Evolutionary conservation across 345 rosid species (phyloP), one percentile per base, ranked within the genome.

Genomic region (Salix exigua): DNA sequence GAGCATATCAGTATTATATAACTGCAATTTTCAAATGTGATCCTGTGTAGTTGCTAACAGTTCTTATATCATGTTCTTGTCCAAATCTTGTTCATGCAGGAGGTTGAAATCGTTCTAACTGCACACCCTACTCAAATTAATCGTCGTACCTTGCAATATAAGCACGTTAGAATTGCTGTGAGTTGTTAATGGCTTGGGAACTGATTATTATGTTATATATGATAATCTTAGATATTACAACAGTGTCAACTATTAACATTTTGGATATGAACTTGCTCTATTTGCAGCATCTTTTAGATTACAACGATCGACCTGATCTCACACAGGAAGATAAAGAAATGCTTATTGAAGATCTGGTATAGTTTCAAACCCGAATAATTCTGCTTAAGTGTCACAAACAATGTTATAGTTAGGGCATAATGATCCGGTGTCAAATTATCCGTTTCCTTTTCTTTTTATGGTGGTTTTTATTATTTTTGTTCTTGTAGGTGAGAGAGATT

Each of bases 91-190:
- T 77, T 62, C 23, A 48, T 80, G 81, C 89, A 94, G 94, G 99
- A 88, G 84, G 94, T 95, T 42, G 99, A 95, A 86, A 93, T 95
- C 76, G 99, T 95, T 83, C 98, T 95, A 64, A 95, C 98, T 70
- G 99, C 99, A 64, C 99, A 95, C 82, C 99, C 99, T 64, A 95
- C 99, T 81, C 99, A 95, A 87, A 95, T 95, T 75, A 90, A 90
- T 75, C 92, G 99, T 5, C 88, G 99, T 66, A 95, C 99, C 77
- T 88, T 93, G 85, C 99, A 95, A 72, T 93, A 95, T 84, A 95
- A 93, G 80, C 99, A 95, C 90, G 76, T 93, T 37, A 93, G 97
- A 83, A 89, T 95, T 77, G 94, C 97, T 72, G 97, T 92, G 87
- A 90, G 97, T 80, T 76, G 7, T 78, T 74, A 70, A 68, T 19